Base-by-base conservation (phyloP, 139 green algal species). In the Mychonastes homosphaera region DNA sequence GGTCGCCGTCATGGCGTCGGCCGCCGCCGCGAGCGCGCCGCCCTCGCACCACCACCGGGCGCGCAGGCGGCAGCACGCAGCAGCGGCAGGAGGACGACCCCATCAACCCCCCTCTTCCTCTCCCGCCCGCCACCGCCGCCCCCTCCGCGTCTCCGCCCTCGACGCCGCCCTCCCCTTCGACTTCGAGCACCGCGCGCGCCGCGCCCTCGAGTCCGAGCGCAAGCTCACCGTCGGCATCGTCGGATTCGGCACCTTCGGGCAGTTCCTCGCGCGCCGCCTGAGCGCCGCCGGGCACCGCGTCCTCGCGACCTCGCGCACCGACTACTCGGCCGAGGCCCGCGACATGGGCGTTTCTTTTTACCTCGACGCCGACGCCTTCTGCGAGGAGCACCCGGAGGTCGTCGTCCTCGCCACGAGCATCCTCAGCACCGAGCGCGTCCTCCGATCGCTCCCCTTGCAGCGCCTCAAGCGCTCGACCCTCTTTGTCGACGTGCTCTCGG, bases 161-260 rank as follows among this genome's bases (percentile, higher is more conserved):
- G 86, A 94, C 58, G 85, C 86, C 3, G 85, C 86, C 1, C 77
- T 85, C 67, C 84, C 86, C 6, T 95, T 95, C 63, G 87, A 95
- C 57, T 85, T 82, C 53, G 87, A 95, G 60, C 56, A 76, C 28
- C 68, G 69, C 4, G 76, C 72, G 46, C 45, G 67, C 33, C 40
- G 59, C 13, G 61, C 66, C 28, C 43, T 84, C 12, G 27, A 45
- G 15, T 38, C 71, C 28, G 56, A 84, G 44, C 73, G 61, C 21
- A 49, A 62, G 52, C 72, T 98, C 27, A 87, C 67, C 7, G 81
- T 98, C 29, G 92, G 88, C 40, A 91, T 99, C 36, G 83, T 99
- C 0, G 93, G 93, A 7, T 99, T 98, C 67, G 93, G 93, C 23
- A 96, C 82, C 0, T 99, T 99, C 74, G 93, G 93, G 15, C 93